phyloP scores from a whole-genome alignment of 805 yeast species.

The Zygotorulaspora sp. region DNA sequence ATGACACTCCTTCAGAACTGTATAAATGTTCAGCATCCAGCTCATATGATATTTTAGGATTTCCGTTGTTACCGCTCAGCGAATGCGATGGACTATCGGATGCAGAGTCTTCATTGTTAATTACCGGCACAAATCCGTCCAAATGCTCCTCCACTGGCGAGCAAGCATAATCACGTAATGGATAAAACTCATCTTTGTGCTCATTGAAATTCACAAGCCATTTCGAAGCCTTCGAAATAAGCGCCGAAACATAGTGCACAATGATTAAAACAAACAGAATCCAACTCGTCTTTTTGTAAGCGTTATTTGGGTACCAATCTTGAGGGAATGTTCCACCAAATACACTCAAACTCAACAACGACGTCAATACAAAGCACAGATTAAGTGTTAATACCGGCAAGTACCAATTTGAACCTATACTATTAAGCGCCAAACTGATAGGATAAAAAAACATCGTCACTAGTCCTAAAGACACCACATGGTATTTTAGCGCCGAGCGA shows the following conservation, averaged over 20 bases:
- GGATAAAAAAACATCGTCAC: constrained; percentile 63
- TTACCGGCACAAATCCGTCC: constrained; percentile 7
- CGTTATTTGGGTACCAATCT: constrained; percentile 68
- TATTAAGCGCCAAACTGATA: constrained; percentile 57
- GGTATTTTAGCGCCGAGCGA: constrained; percentile 50
- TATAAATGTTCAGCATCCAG: constrained; percentile 10
- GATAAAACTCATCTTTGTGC: constrained; percentile 24
- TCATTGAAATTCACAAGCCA: constrained; percentile 22
- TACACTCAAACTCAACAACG: constrained; percentile 52
- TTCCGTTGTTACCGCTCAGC: neutral
- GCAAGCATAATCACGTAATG: constrained; percentile 24
- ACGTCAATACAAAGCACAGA: constrained; percentile 41
- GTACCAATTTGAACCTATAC: constrained; percentile 54
- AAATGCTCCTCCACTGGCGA: constrained; percentile 9
- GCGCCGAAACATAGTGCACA: constrained; percentile 52
- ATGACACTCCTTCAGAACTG: constrained; percentile 6
- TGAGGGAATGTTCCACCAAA: constrained; percentile 56
- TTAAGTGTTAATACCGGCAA: constrained; percentile 53
- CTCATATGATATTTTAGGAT: constrained; percentile 15
- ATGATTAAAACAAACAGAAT: constrained; percentile 51
- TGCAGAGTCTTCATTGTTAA: constrained; percentile 8
- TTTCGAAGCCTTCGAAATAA: constrained; percentile 44
- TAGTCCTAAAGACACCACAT: constrained; percentile 42
- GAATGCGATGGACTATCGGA: constrained; percentile 8
- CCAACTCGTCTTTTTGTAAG: constrained; percentile 62